A percentile compares a stretch with the other conserved stretches of the same genome.
phyloP scores from a whole-genome alignment of 768 basidiomycete species.

The Lentinula sp. region DNA sequence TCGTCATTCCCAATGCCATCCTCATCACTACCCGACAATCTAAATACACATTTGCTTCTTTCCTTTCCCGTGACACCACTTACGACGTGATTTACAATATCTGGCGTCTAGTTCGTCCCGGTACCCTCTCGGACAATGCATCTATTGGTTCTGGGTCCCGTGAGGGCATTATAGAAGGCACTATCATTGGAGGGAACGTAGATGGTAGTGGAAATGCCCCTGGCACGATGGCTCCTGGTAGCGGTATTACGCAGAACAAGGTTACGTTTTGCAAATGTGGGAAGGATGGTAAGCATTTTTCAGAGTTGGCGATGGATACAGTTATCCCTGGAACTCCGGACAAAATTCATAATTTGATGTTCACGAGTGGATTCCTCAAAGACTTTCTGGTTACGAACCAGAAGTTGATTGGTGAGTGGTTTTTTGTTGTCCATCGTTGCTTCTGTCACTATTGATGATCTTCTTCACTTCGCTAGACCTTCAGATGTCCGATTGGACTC shows the following conservation, averaged over 20 bases:
- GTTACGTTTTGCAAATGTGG: constrained; percentile 73
- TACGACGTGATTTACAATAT: constrained; percentile 95
- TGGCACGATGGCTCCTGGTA: constrained; percentile 13
- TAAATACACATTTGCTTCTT: constrained; percentile 94
- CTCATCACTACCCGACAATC: constrained; percentile 76
- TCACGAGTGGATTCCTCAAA: constrained; percentile 92
- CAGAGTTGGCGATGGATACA: constrained; percentile 70
- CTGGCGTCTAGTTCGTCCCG: constrained; percentile 84
- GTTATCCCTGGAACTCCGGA: constrained; percentile 89
- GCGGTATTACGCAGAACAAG: constrained; percentile 30
- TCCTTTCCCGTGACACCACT: constrained; percentile 93
- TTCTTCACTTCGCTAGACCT: constrained; percentile 53
- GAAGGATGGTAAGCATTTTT: constrained; percentile 60
- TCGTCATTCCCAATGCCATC: constrained; percentile 96
- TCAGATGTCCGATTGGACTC: constrained; percentile 94
- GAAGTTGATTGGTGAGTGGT: constrained; percentile 71
- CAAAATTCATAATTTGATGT: constrained; percentile 93
- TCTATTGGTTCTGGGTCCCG: constrained; percentile 29
- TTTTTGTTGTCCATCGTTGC: not conserved
- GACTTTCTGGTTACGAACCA: constrained; percentile 89
- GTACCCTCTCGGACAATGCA: constrained; percentile 16
- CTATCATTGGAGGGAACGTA: constrained; percentile 11
- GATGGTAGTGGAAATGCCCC: constrained; percentile 5
- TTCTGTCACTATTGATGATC: too few relatives aligned
- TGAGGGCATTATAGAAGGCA: constrained; percentile 20